phyloP scores from a whole-genome alignment of 148 eudicot genomes.

The Rhododendron williamsianum region DNA sequence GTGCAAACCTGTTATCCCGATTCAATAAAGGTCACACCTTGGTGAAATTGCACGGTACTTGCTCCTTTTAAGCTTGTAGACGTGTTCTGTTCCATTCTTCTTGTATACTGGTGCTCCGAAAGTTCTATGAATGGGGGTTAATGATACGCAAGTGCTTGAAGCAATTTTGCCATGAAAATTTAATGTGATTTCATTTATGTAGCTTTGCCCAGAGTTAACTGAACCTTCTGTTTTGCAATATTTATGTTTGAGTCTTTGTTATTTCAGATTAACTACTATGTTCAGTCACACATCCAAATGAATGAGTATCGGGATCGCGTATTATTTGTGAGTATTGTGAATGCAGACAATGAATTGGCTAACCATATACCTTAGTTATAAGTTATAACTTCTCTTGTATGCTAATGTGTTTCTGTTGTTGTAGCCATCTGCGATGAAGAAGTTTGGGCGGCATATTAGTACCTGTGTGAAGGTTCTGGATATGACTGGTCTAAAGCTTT shows the following conservation, averaged over 20 bases:
- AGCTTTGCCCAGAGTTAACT: neutral
- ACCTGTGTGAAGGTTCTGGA: slow-evolving; percentile 88
- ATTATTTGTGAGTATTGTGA: slow-evolving; percentile 54
- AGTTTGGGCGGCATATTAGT: slow-evolving; percentile 56
- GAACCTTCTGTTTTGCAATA: neutral
- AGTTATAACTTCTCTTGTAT: neutral
- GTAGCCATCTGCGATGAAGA: slow-evolving; percentile 69
- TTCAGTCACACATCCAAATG: slow-evolving; percentile 95
- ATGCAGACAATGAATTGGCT: neutral
- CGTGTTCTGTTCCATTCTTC: neutral
- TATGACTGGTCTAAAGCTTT: slow-evolving; percentile 93
- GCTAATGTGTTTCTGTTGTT: slow-evolving; percentile 16
- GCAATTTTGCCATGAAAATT: neutral
- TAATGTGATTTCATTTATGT: neutral
- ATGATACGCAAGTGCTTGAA: neutral
- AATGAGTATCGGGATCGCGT: slow-evolving; percentile 96
- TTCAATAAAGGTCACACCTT: neutral
- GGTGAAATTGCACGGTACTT: neutral
- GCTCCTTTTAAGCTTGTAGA: neutral
- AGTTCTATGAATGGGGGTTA: neutral
- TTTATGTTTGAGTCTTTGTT: neutral
- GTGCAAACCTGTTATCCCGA: neutral
- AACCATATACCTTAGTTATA: neutral
- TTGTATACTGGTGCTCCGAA: neutral
- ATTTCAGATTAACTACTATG: slow-evolving; percentile 74